Conservation (phyloP, 164 flowering plant species). For the grape (Vitis vinifera) region ASM3070453v1 NC_081812.1:4360501-4361000, state of each 20-base stretch:
- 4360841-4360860: no score
- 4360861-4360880: no score
- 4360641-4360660: slow-evolving; percentile 66
- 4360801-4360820: no score
- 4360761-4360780: not conserved
- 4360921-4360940: no score
- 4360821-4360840: no score
- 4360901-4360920: no score
- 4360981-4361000: no score
- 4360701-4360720: slow-evolving; percentile 31
- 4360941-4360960: no score
- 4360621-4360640: slow-evolving; percentile 76
- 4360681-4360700: slow-evolving; percentile 81
- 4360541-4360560: slow-evolving; percentile 76
- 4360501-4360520: slow-evolving; percentile 10
- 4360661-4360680: slow-evolving; percentile 68
- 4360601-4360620: slow-evolving; percentile 88
- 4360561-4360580: slow-evolving; percentile 78
- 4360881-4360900: no score
- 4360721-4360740: not conserved
- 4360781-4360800: no score
- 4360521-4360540: not conserved
- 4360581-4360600: slow-evolving; percentile 74
- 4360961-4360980: no score
- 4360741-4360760: not conserved